Base-by-base conservation (phyloP, 148 eudicot genomes). In the Hydrangea macrophylla region DNA sequence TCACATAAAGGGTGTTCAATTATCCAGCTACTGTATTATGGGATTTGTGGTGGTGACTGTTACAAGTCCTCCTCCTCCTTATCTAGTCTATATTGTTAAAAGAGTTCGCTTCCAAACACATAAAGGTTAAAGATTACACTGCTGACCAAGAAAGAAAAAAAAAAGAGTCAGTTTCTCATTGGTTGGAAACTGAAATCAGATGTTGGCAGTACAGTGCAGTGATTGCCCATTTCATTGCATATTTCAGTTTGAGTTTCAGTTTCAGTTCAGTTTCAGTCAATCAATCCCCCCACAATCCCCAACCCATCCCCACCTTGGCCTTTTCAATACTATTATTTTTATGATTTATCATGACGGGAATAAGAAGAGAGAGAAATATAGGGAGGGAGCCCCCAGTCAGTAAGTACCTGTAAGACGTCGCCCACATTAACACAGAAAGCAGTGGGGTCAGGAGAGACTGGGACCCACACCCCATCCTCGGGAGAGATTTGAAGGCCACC, bases 391-490 rank as follows among this genome's bases (percentile, higher is more conserved):
- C n/a, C n/a, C n/a, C n/a, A n/a, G n/a, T n/a, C n/a, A n/a, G 2
- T 11, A 36, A 22, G 0, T 3, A 82, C 85, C 85, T 82, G 82
- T 17, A 82, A 67, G 2, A 76, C 17, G 65, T 82, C 85, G 58
- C 85, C 85, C 68, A 82, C 78, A 67, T 72, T 75, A 48, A 82
- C 78, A 31, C 54, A 82, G 68, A 78, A 79, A 23, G 80, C 70
- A 11, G 59, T 26, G 27, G 85, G 80, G 55, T 75, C 73, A n/a
- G 82, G 82, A 6, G 74, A 24, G 28, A 82, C 71, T 0, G 85
- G 85, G 68, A 82, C 59, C 85, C 85, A 82, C n/a, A 72, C 64
- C 13, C 80, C 82, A 23, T 82, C 73, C 30, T 55, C 31, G 0
- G 58, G 45, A 0, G 80, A 78, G 70, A 82, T 79, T 56, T 82